Percentiles rank a stretch among this genome's conserved stretches.
Conservation (phyloP, 2,329 filamentous ascomycete genomes). For the Diaporthe velutina region DNA sequence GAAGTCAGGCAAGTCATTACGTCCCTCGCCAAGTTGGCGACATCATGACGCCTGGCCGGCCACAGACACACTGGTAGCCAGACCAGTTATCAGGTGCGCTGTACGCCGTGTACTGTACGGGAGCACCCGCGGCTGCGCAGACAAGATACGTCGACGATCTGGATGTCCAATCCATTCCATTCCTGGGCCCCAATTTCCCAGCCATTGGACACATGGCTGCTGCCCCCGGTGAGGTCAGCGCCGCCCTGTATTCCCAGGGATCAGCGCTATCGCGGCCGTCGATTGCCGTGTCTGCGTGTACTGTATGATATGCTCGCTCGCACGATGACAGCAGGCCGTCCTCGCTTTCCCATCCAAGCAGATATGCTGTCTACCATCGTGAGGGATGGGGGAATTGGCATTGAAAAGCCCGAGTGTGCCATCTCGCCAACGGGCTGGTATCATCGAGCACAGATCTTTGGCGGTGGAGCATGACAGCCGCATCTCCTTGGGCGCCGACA, state of each 20-base stretch:
- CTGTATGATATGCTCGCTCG: slow-evolving; percentile 8
- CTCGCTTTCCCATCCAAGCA: not conserved
- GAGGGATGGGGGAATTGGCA: not conserved
- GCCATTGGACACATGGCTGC: slow-evolving; percentile 34
- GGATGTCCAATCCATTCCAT: slow-evolving; percentile 38
- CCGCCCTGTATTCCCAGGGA: slow-evolving; percentile 31
- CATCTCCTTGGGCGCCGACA: slow-evolving; percentile 37
- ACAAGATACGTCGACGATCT: slow-evolving; percentile 35
- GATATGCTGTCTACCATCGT: not conserved
- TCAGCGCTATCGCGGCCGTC: slow-evolving; percentile 33
- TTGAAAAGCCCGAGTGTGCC: too few species aligned
- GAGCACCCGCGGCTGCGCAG: slow-evolving; percentile 31
- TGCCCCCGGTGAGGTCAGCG: slow-evolving; percentile 33
- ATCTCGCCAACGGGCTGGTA: slow-evolving; percentile 24
- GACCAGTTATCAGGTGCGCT: slow-evolving; percentile 18
- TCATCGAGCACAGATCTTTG: slow-evolving; percentile 34
- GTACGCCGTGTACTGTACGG: slow-evolving; percentile 15
- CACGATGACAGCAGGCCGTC: slow-evolving; percentile 25
- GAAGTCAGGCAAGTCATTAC: slow-evolving; percentile 14
- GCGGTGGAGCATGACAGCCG: slow-evolving; percentile 37
- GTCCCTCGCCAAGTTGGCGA: slow-evolving; percentile 22
- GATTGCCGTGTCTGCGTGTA: slow-evolving; percentile 26
- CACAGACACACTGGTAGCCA: slow-evolving; percentile 5
- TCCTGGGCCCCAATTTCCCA: slow-evolving; percentile 26
- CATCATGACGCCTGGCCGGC: slow-evolving; percentile 18